Evolutionary conservation across 129 eudicot species (phyloP), one percentile per base, ranked within the genome.

Genomic region (Mikania micrantha): DNA sequence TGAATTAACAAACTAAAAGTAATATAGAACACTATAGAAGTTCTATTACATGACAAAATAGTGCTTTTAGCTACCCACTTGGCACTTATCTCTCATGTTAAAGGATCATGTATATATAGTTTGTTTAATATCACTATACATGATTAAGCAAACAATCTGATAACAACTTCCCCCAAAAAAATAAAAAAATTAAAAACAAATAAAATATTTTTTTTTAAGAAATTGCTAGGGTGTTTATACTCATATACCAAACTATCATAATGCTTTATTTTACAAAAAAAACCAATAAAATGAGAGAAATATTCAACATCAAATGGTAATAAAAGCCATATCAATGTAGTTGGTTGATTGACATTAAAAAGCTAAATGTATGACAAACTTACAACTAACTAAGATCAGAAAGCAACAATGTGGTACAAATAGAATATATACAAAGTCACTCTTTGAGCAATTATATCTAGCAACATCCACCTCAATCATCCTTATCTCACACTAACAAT

Each of bases 381-480:
- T 15, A 28, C 12, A 20, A 21, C 12, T 24, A 20, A 21, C 12
- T 24, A 54, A 11, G 61, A 54, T 54, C 61, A 17, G 40, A n/a
- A 58, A 47, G 28, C 45, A 19, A 50, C 35, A 7, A 74, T 28
- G 34, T 35, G 57, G 65, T n/a, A 19, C 72, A 63, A n/a, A 50
- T 19, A 36, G 42, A 50, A 63, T 50, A 28, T 63, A 50, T 49
- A 16, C 71, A 48, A 63, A 63, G 25, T 22, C 31, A 71, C 38
- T 42, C 53, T 44, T 27, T n/a, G 69, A 72, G 20, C 16, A 36
- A 71, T 35, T 9, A 52, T 61, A 34, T 59, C 6, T 12, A 24
- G 16, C n/a, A 57, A 57, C 75, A 53, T 49, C 34, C 38, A 49
- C 64, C 19, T 66, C 66, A 56, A 57, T 70, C 61, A 57, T 15